Base-by-base conservation (phyloP, 2,329 filamentous ascomycete species). In the Lecanoromycetidae sp. region DNA sequence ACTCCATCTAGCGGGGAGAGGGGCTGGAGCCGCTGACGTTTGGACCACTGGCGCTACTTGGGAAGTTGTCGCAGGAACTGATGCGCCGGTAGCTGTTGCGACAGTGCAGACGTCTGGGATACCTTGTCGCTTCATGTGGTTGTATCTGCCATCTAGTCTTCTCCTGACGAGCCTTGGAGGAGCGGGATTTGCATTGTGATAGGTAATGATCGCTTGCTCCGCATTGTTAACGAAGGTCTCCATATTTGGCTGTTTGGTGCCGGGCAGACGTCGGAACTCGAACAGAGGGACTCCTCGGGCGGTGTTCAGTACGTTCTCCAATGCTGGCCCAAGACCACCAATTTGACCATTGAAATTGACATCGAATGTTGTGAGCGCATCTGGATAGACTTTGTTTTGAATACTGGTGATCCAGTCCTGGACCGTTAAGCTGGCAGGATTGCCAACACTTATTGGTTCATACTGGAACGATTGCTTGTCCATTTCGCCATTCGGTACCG, bases 391-490 rank as follows among this genome's bases (percentile, higher is more conserved):
- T n/a, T 45, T 52, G 38, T 39, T 46, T n/a, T 34, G 19, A 41
- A 55, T 54, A 32, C 42, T 40, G 25, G 45, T 8, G 20, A 55
- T 52, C 53, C 53, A 55, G 32, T 55, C 53, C 40, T 52, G 44
- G 17, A 55, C 49, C n/a, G 13, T 50, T 3, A 54, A 23, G 36
- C 25, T 46, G n/a, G 19, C 48, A 25, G 15, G 27, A 8, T 42
- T 9, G 23, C 12, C 34, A 10, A 25, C 34, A 25, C 33, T 43
- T 26, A 19, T 25, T 8, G 39, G 15, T 2, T 23, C 15, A 17
- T 39, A 23, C 23, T 17, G 26, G 30, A 13, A 43, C 23, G 13
- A 32, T 13, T 50, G 37, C n/a, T 25, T 42, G 27, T 40, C 51
- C 25, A 55, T 48, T 29, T 50, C 42, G 15, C 22, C 29, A 20